Conservation (phyloP, 108 stramenopile genomes). For the Nitzschia putrida region DNA sequence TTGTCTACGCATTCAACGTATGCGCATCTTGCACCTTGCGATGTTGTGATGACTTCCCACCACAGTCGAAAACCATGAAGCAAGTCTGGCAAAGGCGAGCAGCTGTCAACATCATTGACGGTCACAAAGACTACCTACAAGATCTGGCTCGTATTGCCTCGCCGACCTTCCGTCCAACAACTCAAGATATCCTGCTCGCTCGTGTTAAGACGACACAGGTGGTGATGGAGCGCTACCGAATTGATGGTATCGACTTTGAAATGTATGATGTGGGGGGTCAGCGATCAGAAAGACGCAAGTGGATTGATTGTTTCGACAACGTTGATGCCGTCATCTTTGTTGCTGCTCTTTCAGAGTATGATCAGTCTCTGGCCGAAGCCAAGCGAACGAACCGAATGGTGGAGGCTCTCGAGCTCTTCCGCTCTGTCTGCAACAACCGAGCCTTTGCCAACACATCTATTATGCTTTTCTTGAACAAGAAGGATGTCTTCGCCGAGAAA, state of each 20-base stretch:
- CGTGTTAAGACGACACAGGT: constrained; percentile 97
- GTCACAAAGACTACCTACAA: constrained; percentile 86
- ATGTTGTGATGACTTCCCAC: neutral
- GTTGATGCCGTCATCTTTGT: constrained; percentile 99
- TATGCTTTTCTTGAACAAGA: constrained; percentile 93
- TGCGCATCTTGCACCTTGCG: constrained; percentile 1
- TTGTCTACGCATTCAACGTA: neutral
- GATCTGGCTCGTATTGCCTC: constrained; percentile 78
- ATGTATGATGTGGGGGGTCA: constrained; percentile 95
- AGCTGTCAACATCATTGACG: constrained; percentile 80
- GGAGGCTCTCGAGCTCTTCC: constrained; percentile 94
- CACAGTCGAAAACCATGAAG: constrained; percentile 61
- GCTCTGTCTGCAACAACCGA: constrained; percentile 93
- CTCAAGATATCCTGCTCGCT: constrained; percentile 92
- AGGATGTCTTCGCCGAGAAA: constrained; percentile 97
- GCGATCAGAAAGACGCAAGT: constrained; percentile 87
- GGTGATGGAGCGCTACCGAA: constrained; percentile 84
- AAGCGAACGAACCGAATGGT: constrained; percentile 95
- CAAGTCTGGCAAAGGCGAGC: constrained; percentile 82
- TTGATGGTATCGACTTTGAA: constrained; percentile 91
- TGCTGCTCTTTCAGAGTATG: constrained; percentile 94
- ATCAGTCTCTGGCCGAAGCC: constrained; percentile 96
- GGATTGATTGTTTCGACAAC: constrained; percentile 94
- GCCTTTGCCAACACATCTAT: constrained; percentile 94
- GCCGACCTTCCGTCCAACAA: constrained; percentile 80